Conservation (phyloP, 2,329 filamentous ascomycete genomes). For the Alternaria alternata region DNA sequence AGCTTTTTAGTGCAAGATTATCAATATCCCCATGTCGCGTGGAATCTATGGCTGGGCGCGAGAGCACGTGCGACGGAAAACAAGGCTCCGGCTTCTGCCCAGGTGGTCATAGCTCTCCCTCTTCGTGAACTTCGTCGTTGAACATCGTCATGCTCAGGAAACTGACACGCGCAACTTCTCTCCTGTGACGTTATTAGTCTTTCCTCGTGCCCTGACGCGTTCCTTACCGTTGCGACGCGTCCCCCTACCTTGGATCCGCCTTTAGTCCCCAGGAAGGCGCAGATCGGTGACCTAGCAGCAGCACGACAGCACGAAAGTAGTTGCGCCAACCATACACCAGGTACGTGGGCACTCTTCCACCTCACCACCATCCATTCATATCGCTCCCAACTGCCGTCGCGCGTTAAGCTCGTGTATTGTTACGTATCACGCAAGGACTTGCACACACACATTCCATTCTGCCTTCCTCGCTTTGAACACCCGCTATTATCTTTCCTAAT, state of each 20-base stretch:
- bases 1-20: background rate
- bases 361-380: conserved; percentile 6
- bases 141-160: conserved; percentile 22
- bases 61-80: conserved; percentile 23
- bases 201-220: conserved; percentile 5
- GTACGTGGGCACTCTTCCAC: conserved; percentile 19
- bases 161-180: conserved; percentile 10
- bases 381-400: background rate
- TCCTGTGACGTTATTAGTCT: conserved; percentile 2
- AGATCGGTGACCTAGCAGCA: conserved; percentile 11
- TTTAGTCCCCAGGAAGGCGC: conserved; percentile 7
- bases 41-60: background rate
- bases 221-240: conserved; percentile 1
- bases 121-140: conserved; percentile 13
- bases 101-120: conserved; percentile 29
- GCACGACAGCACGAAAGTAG: conserved; percentile 18
- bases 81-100: conserved; percentile 7
- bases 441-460: background rate
- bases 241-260: background rate
- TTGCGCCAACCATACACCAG: conserved; percentile 20
- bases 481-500: conserved; percentile 16
- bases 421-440: background rate
- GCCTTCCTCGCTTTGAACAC: conserved; percentile 4
- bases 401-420: background rate
- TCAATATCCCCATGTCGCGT: background rate